A percentile compares a stretch with the other conserved stretches of the same genome.
phyloP scores from a whole-genome alignment of 1,139 yeast species.

The Insectozyma bohioensis region DNA sequence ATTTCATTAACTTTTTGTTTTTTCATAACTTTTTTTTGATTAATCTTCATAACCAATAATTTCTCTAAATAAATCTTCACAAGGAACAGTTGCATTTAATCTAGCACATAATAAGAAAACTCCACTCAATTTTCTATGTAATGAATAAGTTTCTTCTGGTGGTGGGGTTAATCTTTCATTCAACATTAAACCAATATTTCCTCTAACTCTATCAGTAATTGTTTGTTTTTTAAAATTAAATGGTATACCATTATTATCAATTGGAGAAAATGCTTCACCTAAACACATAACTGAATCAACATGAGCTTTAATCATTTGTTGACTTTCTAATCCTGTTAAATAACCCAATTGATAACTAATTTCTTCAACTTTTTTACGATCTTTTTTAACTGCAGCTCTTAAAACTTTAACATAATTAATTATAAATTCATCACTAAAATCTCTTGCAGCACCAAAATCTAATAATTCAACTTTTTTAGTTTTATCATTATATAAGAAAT shows the following conservation, averaged over 20 bases:
- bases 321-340: constrained; percentile 86
- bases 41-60: constrained; percentile 53
- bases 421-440: constrained; percentile 64
- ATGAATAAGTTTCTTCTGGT: constrained; percentile 94
- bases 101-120: constrained; percentile 89
- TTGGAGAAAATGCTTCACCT: constrained; percentile 85
- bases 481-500: constrained; percentile 74
- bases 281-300: constrained; percentile 85
- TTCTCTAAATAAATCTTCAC: constrained; percentile 74
- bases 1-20: too few relatives aligned
- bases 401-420: constrained; percentile 67
- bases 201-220: constrained; percentile 88
- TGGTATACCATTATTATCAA: constrained; percentile 42
- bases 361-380: constrained; percentile 61
- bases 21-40: too few relatives aligned
- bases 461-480: constrained; percentile 75
- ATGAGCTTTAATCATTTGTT: constrained; percentile 87
- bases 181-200: constrained; percentile 83
- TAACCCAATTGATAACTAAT: constrained; percentile 80
- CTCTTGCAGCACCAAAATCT: constrained; percentile 95
- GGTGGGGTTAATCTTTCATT: constrained; percentile 94
- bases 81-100: constrained; percentile 79
- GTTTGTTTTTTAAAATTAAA: constrained; percentile 84
- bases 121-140: constrained; percentile 94
- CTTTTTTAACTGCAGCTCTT: constrained; percentile 73